Conservation (phyloP, 169 alveolate genomes). For the Cryptosporidium parvum region DNA sequence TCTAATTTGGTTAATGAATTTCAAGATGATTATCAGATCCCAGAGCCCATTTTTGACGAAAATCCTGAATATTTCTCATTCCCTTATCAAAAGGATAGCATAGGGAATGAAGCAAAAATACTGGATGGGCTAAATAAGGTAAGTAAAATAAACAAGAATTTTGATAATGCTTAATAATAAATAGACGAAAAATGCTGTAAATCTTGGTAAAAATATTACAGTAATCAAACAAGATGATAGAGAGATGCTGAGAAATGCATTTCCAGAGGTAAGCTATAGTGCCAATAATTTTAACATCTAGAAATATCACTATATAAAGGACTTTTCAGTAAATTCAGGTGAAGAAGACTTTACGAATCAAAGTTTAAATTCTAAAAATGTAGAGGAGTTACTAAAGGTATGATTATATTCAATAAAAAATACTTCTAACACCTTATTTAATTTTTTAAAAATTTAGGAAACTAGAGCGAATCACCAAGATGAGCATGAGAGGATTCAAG, state of each 20-base stretch:
- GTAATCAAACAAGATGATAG: constrained; percentile 27
- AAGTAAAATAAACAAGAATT: neutral
- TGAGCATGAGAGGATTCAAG: constrained; percentile 48
- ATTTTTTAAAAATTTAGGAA: constrained; percentile 16
- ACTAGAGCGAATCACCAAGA: constrained; percentile 28
- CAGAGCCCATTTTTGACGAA: neutral
- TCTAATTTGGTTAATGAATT: neutral
- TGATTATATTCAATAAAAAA: neutral
- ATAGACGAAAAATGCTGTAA: constrained; percentile 50
- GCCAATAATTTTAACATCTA: neutral
- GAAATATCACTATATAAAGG: neutral
- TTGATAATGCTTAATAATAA: neutral
- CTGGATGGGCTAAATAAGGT: constrained; percentile 44
- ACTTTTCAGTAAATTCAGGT: neutral
- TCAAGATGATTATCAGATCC: neutral
- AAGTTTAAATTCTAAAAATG: neutral
- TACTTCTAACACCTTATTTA: neutral
- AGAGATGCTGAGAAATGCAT: constrained; percentile 43
- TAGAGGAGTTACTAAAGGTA: constrained; percentile 54
- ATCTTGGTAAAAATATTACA: constrained; percentile 53
- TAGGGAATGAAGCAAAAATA: neutral
- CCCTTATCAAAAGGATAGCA: neutral
- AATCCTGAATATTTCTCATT: neutral
- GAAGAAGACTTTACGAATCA: neutral
- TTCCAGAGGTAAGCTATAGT: constrained; percentile 50